Conservation (phyloP, 805 yeast genomes). For the Metschnikowia baotianmanensis region DNA sequence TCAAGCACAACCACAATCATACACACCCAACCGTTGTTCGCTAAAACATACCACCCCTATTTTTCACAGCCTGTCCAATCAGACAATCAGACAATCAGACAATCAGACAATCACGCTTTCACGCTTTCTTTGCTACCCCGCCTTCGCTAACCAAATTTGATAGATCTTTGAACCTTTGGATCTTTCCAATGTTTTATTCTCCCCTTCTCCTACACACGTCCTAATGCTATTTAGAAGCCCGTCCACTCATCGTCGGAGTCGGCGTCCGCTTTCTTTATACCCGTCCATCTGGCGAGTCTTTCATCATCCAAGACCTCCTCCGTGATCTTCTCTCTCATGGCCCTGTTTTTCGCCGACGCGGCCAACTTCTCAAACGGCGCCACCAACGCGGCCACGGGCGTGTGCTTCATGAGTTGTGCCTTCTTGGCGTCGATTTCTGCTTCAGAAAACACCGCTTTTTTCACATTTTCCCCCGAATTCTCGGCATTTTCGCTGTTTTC, state of each 20-base stretch:
- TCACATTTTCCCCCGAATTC: slow-evolving; percentile 7
- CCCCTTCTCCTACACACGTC: too few relatives aligned
- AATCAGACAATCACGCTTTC: too few relatives aligned
- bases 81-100: too few relatives aligned
- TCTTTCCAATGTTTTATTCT: neutral
- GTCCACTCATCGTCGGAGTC: slow-evolving; percentile 26
- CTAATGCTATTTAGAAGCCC: slow-evolving; percentile 12
- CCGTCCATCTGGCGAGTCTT: slow-evolving; percentile 65
- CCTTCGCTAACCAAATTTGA: too few relatives aligned
- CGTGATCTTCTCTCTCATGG: slow-evolving; percentile 60
- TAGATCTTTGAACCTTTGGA: too few relatives aligned
- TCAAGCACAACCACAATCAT: too few relatives aligned
- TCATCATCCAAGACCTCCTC: slow-evolving; percentile 66
- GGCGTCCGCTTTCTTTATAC: slow-evolving; percentile 31
- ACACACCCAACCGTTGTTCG: too few relatives aligned
- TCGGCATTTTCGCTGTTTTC: neutral
- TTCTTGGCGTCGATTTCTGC: slow-evolving; percentile 25
- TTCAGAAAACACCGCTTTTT: slow-evolving; percentile 25
- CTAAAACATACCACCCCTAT: too few relatives aligned
- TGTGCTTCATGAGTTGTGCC: slow-evolving; percentile 33
- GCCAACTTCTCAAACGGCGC: slow-evolving; percentile 58
- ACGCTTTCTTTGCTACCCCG: too few relatives aligned
- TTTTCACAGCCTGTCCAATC: too few relatives aligned
- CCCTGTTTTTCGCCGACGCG: slow-evolving; percentile 51
- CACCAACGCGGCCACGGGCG: slow-evolving; percentile 57